These are phyloP conservation scores for Trametes maxima DNA, from an alignment of 768 basidiomycete species.

Conservation along the genomic window DNA sequence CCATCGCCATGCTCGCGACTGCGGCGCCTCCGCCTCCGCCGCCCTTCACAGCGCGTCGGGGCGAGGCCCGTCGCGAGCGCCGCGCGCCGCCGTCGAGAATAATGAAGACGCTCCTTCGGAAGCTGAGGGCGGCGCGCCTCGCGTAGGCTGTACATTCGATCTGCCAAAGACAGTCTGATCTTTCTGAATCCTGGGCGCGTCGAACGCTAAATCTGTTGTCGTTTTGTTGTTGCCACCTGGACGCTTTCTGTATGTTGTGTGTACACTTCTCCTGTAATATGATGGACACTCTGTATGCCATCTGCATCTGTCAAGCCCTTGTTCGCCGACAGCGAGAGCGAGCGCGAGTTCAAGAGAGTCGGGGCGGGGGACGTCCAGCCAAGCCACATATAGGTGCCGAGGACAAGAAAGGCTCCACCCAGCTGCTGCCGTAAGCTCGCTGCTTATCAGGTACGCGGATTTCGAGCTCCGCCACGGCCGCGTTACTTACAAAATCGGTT, in stretches of 20 bases:
- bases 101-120: slow-evolving; percentile 7
- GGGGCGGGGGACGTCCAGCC: not conserved
- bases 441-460: slow-evolving; percentile 5
- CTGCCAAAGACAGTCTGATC: not conserved
- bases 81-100: not conserved
- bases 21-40: slow-evolving; percentile 1
- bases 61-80: not conserved
- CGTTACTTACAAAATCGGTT: slow-evolving; percentile 17
- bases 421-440: not conserved
- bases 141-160: slow-evolving; percentile 3
- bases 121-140: slow-evolving; percentile 3
- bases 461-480: slow-evolving; percentile 17
- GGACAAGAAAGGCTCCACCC: slow-evolving; percentile 8
- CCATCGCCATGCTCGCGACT: slow-evolving; percentile 21
- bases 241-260: not conserved
- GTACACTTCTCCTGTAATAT: too few species aligned
- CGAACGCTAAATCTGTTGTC: not conserved
- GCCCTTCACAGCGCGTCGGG: not conserved
- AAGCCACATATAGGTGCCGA: slow-evolving; percentile 6
- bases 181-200: not conserved
- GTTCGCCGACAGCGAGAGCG: too few species aligned
- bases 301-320: too few species aligned
- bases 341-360: too few species aligned
- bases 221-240: not conserved
- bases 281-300: too few species aligned